A percentile compares a stretch with the other conserved stretches of the same genome.
Conservation (phyloP, 805 yeast genomes). For the Starmerella asiatica region DNA sequence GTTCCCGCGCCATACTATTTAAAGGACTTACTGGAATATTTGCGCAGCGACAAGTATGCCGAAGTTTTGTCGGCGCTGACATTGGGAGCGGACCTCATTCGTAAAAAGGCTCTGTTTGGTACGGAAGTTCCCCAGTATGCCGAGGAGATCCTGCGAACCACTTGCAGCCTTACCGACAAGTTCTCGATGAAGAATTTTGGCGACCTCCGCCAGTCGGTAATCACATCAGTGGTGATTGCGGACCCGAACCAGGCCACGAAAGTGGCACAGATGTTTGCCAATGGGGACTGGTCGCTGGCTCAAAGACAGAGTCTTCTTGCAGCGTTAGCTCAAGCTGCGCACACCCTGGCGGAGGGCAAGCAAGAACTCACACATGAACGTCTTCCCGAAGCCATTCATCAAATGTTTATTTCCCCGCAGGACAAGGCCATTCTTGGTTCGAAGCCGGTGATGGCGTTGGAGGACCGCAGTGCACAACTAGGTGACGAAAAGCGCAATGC, state of each 20-base stretch:
- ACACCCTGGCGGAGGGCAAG: constrained; percentile 54
- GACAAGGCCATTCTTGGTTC: constrained; percentile 10
- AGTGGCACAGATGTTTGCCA: constrained; percentile 36
- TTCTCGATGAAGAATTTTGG: constrained; percentile 50
- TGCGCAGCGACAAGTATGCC: constrained; percentile 35
- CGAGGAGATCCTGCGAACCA: constrained; percentile 36
- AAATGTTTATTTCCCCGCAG: constrained; percentile 26
- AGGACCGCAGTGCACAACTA: neutral
- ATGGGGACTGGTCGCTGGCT: constrained; percentile 71
- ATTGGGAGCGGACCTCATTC: constrained; percentile 44
- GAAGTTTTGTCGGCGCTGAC: constrained; percentile 41
- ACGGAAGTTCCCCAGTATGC: constrained; percentile 49
- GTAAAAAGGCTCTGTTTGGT: constrained; percentile 49
- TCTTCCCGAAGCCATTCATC: constrained; percentile 39
- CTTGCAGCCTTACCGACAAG: constrained; percentile 44
- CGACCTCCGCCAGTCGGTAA: constrained; percentile 45
- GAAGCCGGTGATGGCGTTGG: neutral
- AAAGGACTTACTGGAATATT: constrained; percentile 52
- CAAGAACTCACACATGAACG: constrained; percentile 29
- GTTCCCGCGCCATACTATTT: constrained; percentile 50
- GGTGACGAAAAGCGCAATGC: neutral
- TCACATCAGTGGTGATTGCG: constrained; percentile 51
- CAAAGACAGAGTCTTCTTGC: constrained; percentile 60
- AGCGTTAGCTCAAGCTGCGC: constrained; percentile 52
- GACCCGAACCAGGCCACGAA: constrained; percentile 35